Evolutionary conservation across 805 yeast genomes (phyloP).

Genomic region (Torulaspora gathmanii): DNA sequence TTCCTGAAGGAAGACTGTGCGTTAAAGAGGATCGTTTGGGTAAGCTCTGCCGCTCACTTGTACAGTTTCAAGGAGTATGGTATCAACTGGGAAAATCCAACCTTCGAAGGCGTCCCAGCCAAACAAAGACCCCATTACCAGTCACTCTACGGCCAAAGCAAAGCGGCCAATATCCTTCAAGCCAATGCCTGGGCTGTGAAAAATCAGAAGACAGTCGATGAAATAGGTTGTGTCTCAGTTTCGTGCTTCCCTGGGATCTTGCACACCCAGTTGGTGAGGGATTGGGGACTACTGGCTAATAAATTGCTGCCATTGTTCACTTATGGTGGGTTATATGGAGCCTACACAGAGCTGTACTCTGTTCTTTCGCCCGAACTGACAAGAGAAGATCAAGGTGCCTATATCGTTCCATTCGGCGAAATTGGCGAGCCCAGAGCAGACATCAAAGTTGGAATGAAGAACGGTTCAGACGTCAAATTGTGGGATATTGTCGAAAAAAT

Average conservation of each 20-base stretch:
- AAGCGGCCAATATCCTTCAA: slow-evolving; percentile 36
- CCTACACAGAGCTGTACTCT: slow-evolving; percentile 38
- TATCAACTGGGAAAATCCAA: slow-evolving; percentile 33
- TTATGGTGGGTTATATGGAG: slow-evolving; percentile 34
- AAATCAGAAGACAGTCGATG: slow-evolving; percentile 23
- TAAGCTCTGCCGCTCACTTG: slow-evolving; percentile 36
- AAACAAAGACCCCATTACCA: slow-evolving; percentile 18
- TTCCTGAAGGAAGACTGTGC: slow-evolving; percentile 33
- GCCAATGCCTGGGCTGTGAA: slow-evolving; percentile 37
- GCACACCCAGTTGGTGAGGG: slow-evolving; percentile 33
- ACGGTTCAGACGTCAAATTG: slow-evolving; percentile 29
- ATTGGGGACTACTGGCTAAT: slow-evolving; percentile 16
- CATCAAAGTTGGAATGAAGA: slow-evolving; percentile 22
- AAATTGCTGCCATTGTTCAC: slow-evolving; percentile 12
- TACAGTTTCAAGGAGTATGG: slow-evolving; percentile 32
- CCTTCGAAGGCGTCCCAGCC: slow-evolving; percentile 19
- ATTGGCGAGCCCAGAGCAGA: slow-evolving; percentile 32
- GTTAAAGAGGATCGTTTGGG: slow-evolving; percentile 39
- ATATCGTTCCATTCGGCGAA: slow-evolving; percentile 38
- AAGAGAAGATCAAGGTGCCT: slow-evolving; percentile 30
- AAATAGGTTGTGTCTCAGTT: slow-evolving; percentile 33
- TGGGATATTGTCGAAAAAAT: slow-evolving; percentile 27
- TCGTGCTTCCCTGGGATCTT: slow-evolving; percentile 39
- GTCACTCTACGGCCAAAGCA: slow-evolving; percentile 38
- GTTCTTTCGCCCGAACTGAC: slow-evolving; percentile 37